Conservation (phyloP, 2,329 filamentous ascomycete genomes). For the Aspergillus spinulosporus region DNA sequence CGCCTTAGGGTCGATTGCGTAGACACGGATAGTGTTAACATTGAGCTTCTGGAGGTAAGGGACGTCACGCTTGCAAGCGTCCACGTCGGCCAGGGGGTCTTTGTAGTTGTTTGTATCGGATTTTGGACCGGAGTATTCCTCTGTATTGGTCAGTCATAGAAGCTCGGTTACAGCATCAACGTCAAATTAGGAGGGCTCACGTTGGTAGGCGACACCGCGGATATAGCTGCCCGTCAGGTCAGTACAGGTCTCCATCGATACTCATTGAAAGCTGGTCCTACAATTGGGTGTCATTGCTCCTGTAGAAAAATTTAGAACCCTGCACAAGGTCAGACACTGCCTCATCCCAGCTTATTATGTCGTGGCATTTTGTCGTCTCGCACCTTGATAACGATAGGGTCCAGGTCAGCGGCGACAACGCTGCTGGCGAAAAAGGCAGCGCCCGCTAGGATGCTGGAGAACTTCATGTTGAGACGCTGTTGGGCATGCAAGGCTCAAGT, state of each 20-base stretch:
- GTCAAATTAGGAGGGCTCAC: conserved; percentile 2
- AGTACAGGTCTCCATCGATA: neutral
- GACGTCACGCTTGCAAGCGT: conserved; percentile 76
- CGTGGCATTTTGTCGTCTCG: neutral
- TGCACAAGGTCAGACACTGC: conserved; percentile 33
- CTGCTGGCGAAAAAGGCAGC: conserved; percentile 45
- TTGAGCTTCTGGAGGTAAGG: conserved; percentile 73
- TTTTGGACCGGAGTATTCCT: conserved; percentile 63
- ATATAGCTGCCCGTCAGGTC: conserved; percentile 58
- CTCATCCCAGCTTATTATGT: neutral
- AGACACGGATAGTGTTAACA: conserved; percentile 91
- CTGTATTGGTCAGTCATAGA: conserved; percentile 10
- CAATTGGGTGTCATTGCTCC: conserved; percentile 72
- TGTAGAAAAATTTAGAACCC: conserved; percentile 84
- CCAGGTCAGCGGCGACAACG: conserved; percentile 56
- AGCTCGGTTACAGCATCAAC: neutral
- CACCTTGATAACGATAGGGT: conserved; percentile 56
- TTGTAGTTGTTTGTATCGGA: conserved; percentile 60
- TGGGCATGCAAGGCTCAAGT: neutral
- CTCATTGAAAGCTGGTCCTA: conserved; percentile 2
- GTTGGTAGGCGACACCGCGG: conserved; percentile 90
- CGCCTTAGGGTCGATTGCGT: conserved; percentile 77
- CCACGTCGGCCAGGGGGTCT: conserved; percentile 75
- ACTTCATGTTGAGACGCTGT: conserved; percentile 18
- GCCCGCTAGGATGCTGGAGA: conserved; percentile 18